Conservation (phyloP, 2,329 filamentous ascomycete species). For the Cryphonectria radicalis region DNA sequence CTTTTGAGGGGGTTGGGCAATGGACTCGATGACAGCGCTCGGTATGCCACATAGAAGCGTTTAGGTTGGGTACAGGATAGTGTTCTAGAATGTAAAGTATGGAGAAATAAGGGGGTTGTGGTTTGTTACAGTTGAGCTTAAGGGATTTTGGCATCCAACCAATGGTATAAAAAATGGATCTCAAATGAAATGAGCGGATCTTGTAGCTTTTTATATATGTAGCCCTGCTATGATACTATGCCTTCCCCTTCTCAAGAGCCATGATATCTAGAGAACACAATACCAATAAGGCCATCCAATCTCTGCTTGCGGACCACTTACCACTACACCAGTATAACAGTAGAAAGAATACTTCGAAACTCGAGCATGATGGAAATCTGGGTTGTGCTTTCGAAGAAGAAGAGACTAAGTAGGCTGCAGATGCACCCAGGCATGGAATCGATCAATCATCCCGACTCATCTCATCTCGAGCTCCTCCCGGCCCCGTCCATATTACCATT, state of each 20-base stretch:
- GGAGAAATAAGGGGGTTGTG: constrained; percentile 1
- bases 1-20: neutral
- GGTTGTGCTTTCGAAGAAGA: neutral
- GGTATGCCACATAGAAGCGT: neutral
- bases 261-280: no score
- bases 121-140: neutral
- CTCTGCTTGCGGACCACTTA: neutral
- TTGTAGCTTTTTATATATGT: neutral
- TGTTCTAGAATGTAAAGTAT: neutral
- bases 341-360: neutral
- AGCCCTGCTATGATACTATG: neutral
- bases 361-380: neutral
- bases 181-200: neutral
- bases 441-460: neutral
- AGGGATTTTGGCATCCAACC: neutral
- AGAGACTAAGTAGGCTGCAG: neutral
- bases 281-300: neutral
- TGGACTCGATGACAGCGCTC: neutral
- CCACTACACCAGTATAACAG: neutral
- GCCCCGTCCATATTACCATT: constrained; percentile 17
- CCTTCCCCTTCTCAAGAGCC: neutral
- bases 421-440: neutral
- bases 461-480: constrained; percentile 5
- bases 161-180: neutral
- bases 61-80: neutral